Conservation (phyloP, 257 asterid genomes). For the Solanum pinnatisectum region DNA sequence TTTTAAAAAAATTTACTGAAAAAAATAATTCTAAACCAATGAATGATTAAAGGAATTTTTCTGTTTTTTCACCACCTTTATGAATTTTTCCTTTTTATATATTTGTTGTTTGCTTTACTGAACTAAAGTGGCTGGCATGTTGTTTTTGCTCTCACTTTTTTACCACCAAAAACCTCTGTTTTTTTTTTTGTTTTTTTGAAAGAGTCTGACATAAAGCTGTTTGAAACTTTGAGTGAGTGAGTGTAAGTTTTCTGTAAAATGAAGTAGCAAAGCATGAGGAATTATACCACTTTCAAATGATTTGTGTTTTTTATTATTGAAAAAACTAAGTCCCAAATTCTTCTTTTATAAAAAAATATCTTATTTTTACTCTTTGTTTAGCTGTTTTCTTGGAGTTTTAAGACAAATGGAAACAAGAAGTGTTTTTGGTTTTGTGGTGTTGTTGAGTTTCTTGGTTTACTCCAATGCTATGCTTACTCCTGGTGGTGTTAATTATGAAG, state of each 20-base stretch:
- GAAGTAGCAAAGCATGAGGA: constrained; percentile 9
- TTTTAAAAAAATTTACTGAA: constrained; percentile 13
- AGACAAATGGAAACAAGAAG: constrained; percentile 19
- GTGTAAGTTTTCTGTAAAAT: constrained; percentile 6
- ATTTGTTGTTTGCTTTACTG: constrained; percentile 47
- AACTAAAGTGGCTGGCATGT: constrained; percentile 55
- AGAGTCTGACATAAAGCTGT: constrained; percentile 20
- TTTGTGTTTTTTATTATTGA: neutral
- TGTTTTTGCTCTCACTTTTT: constrained; percentile 28
- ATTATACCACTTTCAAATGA: constrained; percentile 9
- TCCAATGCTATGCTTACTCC: constrained; percentile 62
- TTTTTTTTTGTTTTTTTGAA: constrained; percentile 1
- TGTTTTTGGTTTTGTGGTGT: constrained; percentile 19
- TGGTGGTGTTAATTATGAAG: constrained; percentile 89
- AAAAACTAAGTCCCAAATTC: neutral
- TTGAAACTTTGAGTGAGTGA: constrained; percentile 3
- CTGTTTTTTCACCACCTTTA: constrained; percentile 16
- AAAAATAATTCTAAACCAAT: constrained; percentile 22
- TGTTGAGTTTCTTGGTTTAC: constrained; percentile 36
- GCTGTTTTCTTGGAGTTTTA: neutral
- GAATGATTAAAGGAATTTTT: constrained; percentile 41
- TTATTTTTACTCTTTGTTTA: neutral
- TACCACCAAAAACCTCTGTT: constrained; percentile 24
- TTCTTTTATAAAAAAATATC: neutral
- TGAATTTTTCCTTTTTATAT: constrained; percentile 9